Evolutionary conservation across 2,329 filamentous ascomycete species (phyloP).

Genomic region (Apiospora sp.): DNA sequence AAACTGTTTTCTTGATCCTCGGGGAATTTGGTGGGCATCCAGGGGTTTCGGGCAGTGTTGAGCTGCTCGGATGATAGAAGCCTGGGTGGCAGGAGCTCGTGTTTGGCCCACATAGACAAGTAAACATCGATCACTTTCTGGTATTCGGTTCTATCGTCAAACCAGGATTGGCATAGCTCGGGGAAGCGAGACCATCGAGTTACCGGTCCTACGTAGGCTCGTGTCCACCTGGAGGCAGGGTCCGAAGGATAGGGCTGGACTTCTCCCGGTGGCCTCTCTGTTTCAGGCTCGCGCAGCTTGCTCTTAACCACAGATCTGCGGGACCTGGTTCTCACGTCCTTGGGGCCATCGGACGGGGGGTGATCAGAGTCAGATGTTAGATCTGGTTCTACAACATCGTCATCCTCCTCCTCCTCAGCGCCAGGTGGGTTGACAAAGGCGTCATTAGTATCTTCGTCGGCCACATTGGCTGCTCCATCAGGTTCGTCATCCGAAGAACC

Average conservation of each 20-base stretch:
- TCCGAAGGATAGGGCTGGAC: conserved; percentile 43
- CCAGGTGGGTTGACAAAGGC: conserved; percentile 26
- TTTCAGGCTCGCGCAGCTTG: conserved; percentile 28
- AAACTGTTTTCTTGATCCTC: conserved; percentile 35
- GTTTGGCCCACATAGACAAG: conserved; percentile 39
- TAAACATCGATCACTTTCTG: conserved; percentile 35
- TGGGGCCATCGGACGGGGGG: neutral
- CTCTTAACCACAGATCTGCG: conserved; percentile 23
- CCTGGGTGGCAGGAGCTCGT: conserved; percentile 41
- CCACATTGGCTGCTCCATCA: conserved; percentile 14
- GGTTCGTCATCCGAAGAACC: conserved; percentile 38
- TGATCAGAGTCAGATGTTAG: conserved; percentile 12
- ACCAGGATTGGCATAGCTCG: conserved; percentile 41
- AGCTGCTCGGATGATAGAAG: conserved; percentile 33
- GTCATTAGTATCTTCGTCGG: conserved; percentile 20
- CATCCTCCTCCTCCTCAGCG: conserved; percentile 30
- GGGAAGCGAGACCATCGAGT: conserved; percentile 42
- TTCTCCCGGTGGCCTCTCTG: conserved; percentile 31
- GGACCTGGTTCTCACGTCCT: neutral
- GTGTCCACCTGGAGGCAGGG: conserved; percentile 43
- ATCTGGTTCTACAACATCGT: neutral
- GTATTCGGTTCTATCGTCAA: conserved; percentile 38
- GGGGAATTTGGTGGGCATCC: conserved; percentile 38
- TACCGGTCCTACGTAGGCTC: conserved; percentile 43
- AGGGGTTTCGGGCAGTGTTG: conserved; percentile 36